These are phyloP conservation scores for Pythium grandisporangium DNA, from an alignment of 352 stramenopile species.

Conservation along the genomic window DNA sequence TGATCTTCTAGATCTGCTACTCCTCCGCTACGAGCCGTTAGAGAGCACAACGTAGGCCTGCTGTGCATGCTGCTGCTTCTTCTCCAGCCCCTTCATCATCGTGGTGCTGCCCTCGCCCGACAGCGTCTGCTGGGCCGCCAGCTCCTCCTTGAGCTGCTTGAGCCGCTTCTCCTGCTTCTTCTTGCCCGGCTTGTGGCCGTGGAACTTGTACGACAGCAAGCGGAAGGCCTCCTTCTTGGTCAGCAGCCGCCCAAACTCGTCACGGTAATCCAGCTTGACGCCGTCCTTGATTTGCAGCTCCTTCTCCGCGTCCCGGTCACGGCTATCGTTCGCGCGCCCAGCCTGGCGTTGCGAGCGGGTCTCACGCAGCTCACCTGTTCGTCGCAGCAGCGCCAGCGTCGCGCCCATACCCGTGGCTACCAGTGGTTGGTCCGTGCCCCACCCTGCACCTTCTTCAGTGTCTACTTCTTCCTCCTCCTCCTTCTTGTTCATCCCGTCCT, in stretches of 20 bases:
- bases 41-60: conserved; percentile 82
- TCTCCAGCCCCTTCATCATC: conserved; percentile 82
- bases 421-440: conserved; percentile 80
- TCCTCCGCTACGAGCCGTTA: conserved; percentile 30
- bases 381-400: conserved; percentile 88
- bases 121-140: conserved; percentile 61
- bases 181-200: conserved; percentile 95
- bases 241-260: conserved; percentile 94
- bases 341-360: conserved; percentile 86
- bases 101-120: conserved; percentile 70
- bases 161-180: conserved; percentile 97
- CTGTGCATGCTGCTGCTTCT: conserved; percentile 74
- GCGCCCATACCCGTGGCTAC: conserved; percentile 83
- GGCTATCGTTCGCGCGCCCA: conserved; percentile 92
- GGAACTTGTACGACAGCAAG: conserved; percentile 98
- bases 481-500: conserved; percentile 28
- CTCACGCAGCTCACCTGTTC: conserved; percentile 89
- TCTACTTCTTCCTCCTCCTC: conserved; percentile 37
- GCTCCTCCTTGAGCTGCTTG: conserved; percentile 80
- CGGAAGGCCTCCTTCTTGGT: conserved; percentile 98
- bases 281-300: conserved; percentile 80
- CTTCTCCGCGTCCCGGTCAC: conserved; percentile 87
- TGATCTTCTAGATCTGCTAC: too few species aligned
- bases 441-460: conserved; percentile 40
- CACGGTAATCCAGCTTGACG: conserved; percentile 95